phyloP scores from a whole-genome alignment of 768 basidiomycete genomes.

The Glaciozyma martinii region DNA sequence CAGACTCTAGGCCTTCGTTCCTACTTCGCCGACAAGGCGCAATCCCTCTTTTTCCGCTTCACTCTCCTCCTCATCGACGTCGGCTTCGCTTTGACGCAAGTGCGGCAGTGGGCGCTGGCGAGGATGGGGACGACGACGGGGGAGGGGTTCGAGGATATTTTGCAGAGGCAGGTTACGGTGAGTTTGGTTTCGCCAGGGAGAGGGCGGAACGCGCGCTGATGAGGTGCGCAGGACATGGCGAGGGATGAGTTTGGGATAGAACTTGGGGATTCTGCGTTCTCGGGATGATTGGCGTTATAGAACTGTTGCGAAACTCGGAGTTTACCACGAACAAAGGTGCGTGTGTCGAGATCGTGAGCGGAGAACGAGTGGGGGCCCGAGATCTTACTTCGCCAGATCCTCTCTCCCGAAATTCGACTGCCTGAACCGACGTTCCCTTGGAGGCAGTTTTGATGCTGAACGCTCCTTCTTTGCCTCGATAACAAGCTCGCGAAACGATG shows the following conservation, averaged over 20 bases:
- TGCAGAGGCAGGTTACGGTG: slow-evolving; percentile 63
- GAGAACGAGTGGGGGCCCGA: too few relatives aligned
- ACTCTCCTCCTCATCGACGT: slow-evolving; percentile 63
- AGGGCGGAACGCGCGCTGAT: background rate
- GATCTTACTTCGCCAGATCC: too few relatives aligned
- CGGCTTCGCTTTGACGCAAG: slow-evolving; percentile 56
- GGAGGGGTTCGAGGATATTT: slow-evolving; percentile 66
- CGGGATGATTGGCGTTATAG: background rate
- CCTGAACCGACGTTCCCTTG: background rate
- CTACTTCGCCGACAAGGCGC: slow-evolving; percentile 38
- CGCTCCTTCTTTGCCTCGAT: background rate
- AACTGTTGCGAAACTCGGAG: background rate
- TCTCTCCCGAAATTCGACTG: too few relatives aligned
- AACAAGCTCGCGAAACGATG: background rate
- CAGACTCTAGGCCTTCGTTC: slow-evolving; percentile 36
- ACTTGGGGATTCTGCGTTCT: slow-evolving; percentile 42
- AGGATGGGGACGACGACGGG: slow-evolving; percentile 37
- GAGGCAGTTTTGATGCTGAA: too few relatives aligned
- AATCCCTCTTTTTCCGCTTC: slow-evolving; percentile 55
- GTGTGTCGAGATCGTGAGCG: too few relatives aligned
- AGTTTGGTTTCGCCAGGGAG: background rate
- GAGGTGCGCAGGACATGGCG: slow-evolving; percentile 48
- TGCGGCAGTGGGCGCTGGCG: slow-evolving; percentile 47
- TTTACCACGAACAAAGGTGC: background rate
- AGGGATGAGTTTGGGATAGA: slow-evolving; percentile 71